phyloP scores from a whole-genome alignment of 1,139 yeast species.

The Lodderomyces pseudojiufengensis region DNA sequence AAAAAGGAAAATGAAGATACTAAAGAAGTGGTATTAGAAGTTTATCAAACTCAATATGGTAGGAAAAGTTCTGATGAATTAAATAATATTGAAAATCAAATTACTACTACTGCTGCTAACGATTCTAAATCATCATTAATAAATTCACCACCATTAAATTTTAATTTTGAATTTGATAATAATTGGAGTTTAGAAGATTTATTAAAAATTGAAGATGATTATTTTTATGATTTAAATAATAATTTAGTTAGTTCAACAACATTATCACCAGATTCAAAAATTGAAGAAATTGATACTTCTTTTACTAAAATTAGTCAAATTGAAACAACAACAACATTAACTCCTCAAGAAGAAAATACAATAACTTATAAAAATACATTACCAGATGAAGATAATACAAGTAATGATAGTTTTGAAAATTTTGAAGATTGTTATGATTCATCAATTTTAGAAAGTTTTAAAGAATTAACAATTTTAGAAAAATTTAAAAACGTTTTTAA shows the following conservation, averaged over 20 bases:
- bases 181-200: slow-evolving; percentile 7
- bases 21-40: slow-evolving; percentile 4
- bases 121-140: neutral
- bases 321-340: no score
- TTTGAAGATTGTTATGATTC: no score
- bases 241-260: no score
- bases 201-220: neutral
- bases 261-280: no score
- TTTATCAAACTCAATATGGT: slow-evolving; percentile 2
- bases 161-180: slow-evolving; percentile 9
- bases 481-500: slow-evolving; percentile 8
- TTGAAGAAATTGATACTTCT: no score
- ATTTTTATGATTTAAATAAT: neutral
- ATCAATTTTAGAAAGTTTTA: slow-evolving; percentile 7
- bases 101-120: neutral
- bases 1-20: neutral
- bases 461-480: slow-evolving; percentile 11
- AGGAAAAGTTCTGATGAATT: slow-evolving; percentile 3
- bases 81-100: neutral
- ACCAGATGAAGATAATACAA: no score
- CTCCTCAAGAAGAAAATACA: no score
- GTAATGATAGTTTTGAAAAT: neutral
- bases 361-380: no score
- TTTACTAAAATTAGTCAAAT: no score
- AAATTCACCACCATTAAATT: slow-evolving; percentile 1